Evolutionary conservation across 2,329 filamentous ascomycete species (phyloP).

Genomic region (Phialophora expanda): DNA sequence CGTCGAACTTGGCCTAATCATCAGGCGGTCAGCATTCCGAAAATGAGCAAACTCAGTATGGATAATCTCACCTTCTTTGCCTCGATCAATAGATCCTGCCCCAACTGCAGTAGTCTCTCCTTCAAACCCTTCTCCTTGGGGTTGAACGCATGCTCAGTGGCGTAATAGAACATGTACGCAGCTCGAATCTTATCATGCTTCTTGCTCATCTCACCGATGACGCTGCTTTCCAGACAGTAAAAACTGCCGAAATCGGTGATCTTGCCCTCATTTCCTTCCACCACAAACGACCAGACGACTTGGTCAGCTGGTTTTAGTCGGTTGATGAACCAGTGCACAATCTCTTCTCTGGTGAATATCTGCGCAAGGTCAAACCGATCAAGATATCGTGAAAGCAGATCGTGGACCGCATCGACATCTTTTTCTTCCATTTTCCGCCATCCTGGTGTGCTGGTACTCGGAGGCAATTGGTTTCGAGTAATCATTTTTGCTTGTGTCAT

Average conservation of each 20-base stretch:
- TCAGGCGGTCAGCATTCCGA: background rate
- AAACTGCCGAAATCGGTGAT: constrained; percentile 98
- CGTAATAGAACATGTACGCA: constrained; percentile 98
- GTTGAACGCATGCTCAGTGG: constrained; percentile 75
- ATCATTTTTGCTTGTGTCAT: constrained; percentile 88
- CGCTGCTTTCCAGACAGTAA: constrained; percentile 90
- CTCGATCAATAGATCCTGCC: constrained; percentile 84
- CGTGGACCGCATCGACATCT: constrained; percentile 76
- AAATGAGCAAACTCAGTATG: constrained; percentile 40
- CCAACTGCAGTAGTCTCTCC: constrained; percentile 76
- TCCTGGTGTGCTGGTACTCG: constrained; percentile 72
- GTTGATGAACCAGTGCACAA: constrained; percentile 85
- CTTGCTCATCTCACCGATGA: constrained; percentile 65
- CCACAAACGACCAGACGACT: constrained; percentile 92
- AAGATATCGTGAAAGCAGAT: constrained; percentile 77
- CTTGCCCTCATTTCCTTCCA: constrained; percentile 70
- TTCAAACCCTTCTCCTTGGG: constrained; percentile 66
- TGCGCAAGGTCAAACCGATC: constrained; percentile 82
- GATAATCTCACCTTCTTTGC: constrained; percentile 72
- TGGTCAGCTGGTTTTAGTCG: constrained; percentile 64
- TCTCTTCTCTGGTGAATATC: constrained; percentile 77
- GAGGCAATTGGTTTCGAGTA: constrained; percentile 81
- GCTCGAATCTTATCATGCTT: constrained; percentile 77
- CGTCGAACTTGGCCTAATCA: constrained; percentile 75
- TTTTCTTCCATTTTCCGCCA: constrained; percentile 78